Base-by-base conservation (phyloP, 805 yeast species). In the Kodamaea fukazawae region DNA sequence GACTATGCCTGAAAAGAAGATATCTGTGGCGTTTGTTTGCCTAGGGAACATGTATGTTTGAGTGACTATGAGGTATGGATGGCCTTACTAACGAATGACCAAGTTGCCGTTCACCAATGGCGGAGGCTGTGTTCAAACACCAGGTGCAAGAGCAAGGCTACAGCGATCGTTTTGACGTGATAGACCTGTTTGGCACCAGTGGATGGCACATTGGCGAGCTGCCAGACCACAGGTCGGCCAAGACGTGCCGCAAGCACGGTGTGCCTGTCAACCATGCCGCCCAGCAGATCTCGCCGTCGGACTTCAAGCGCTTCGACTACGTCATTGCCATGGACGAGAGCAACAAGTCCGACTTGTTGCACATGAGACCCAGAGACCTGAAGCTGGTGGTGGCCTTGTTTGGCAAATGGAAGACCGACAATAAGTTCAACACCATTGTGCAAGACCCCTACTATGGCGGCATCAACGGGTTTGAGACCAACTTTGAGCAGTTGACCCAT, bases 381-480 rank as follows among this genome's bases (percentile, higher is more conserved):
- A 72, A 60, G 31, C 75, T 81, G 0, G 58, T 61, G 32, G 74
- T 88, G 6, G 67, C 63, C 38, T 56, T 88, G 41, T 90, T 90
- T 67, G 97, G 97, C 0, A 78, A 83, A n/a, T 90, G 88, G 82
- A 72, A 78, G 42, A 75, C 77, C 1, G 78, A 77, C 51, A 29
- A 36, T 4, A 59, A 64, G 29, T 76, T 73, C 44, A 69, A 68
- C 13, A 69, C 61, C 26, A 77, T 86, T 25, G 90, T 90, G 4
- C 86, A 79, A 40, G 98, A 90, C 59, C 98, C 98, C 1, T 90
- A 91, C 60, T 91, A 90, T 55, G 97, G 97, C 4, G 96, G 95
- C 0, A 65, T 64, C 14, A 73, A 78, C 48, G 96, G 96, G 2
- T 90, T 90, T 57, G 93, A 87, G 59, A 72, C 67, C 41, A 87